Conservation (phyloP, 768 basidiomycete species). For the Candolleomyces aberdarensis region DNA sequence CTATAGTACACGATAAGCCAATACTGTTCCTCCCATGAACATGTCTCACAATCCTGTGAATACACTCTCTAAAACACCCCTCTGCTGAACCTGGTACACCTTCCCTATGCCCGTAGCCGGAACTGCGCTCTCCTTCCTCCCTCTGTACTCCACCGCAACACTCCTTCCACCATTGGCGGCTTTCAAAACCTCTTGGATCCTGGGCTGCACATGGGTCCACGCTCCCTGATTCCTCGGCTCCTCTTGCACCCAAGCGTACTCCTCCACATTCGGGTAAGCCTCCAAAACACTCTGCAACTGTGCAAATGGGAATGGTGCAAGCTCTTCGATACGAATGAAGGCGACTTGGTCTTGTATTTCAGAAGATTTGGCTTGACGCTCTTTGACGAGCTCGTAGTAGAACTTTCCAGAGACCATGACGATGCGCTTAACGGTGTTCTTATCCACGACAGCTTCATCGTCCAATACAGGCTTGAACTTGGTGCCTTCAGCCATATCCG, state of each 20-base stretch:
- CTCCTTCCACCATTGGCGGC: constrained; percentile 23
- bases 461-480: constrained; percentile 66
- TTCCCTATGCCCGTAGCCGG: constrained; percentile 76
- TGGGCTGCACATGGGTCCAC: constrained; percentile 59
- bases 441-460: constrained; percentile 39
- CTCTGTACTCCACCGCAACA: constrained; percentile 48
- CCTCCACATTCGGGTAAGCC: constrained; percentile 39
- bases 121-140: constrained; percentile 67
- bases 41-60: constrained; percentile 41
- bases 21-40: too few species aligned
- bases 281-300: constrained; percentile 44
- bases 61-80: constrained; percentile 52
- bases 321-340: constrained; percentile 78
- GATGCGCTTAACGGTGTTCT: constrained; percentile 52
- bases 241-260: constrained; percentile 76
- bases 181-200: constrained; percentile 53
- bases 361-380: constrained; percentile 43
- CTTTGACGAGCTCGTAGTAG: constrained; percentile 82
- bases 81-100: constrained; percentile 65
- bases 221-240: constrained; percentile 89
- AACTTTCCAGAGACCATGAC: constrained; percentile 79
- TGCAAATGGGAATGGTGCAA: constrained; percentile 83
- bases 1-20: too few species aligned
- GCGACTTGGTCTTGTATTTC: constrained; percentile 52
- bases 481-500: constrained; percentile 57